Evolutionary conservation across 257 asterid species (phyloP).

Genomic region (Nyctanthes arbortristis): DNA sequence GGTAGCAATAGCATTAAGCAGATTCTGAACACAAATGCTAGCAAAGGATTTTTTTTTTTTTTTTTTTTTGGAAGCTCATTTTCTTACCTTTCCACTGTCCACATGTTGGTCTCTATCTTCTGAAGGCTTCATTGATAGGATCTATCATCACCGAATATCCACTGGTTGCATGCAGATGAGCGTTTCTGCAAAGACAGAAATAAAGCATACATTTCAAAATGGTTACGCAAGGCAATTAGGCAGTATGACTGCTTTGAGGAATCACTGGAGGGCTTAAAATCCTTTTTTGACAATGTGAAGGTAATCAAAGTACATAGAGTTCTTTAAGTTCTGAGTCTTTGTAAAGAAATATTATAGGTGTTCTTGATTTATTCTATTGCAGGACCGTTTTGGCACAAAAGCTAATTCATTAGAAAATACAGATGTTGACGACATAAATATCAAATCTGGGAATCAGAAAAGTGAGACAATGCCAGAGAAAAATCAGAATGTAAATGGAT

Average conservation of each 20-base stretch:
- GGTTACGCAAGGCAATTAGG: slow-evolving; percentile 88
- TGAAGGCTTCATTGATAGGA: background rate
- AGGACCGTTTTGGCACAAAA: slow-evolving; percentile 52
- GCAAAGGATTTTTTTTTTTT: too few species aligned
- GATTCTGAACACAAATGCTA: too few species aligned
- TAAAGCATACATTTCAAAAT: slow-evolving; percentile 77
- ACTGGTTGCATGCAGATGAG: slow-evolving; percentile 63
- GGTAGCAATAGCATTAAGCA: too few species aligned
- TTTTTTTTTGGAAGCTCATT: background rate
- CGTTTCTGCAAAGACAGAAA: slow-evolving; percentile 81
- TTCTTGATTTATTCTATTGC: slow-evolving; percentile 29
- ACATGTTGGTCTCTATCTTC: background rate
- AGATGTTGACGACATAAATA: slow-evolving; percentile 36
- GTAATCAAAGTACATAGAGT: slow-evolving; percentile 31
- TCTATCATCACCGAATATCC: background rate
- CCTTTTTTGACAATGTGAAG: slow-evolving; percentile 79
- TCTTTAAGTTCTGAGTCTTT: slow-evolving; percentile 9
- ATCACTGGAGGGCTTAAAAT: slow-evolving; percentile 63
- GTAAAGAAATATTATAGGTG: slow-evolving; percentile 15
- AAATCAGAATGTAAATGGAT: slow-evolving; percentile 30
- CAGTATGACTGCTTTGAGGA: slow-evolving; percentile 63
- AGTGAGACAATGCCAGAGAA: slow-evolving; percentile 29
- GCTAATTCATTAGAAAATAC: slow-evolving; percentile 38
- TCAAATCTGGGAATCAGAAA: slow-evolving; percentile 33
- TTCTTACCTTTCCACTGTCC: background rate